phyloP scores from a whole-genome alignment of 148 eudicot genomes.

The Beta vulgaris region DNA sequence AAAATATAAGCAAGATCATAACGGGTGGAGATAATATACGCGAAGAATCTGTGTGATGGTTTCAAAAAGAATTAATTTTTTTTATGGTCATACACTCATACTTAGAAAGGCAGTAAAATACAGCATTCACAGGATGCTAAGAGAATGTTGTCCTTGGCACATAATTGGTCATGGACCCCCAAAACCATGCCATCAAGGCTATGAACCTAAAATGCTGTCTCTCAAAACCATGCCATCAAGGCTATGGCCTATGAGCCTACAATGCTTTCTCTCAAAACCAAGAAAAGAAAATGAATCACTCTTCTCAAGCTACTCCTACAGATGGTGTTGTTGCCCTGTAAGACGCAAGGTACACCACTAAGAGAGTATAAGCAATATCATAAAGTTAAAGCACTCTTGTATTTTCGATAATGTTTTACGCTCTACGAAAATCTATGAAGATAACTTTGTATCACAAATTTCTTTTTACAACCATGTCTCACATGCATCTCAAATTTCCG shows the following conservation, averaged over 20 bases:
- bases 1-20: constrained; percentile 11
- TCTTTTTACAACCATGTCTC: not conserved
- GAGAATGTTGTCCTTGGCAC: not conserved
- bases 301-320: not conserved
- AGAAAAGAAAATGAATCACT: too few species aligned
- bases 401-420: not conserved
- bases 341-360: not conserved
- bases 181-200: not conserved
- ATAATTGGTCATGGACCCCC: not conserved
- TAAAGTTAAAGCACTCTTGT: not conserved
- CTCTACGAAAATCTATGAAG: too few species aligned
- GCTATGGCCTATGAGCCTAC: too few species aligned
- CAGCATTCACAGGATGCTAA: not conserved
- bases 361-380: not conserved
- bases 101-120: not conserved
- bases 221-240: not conserved
- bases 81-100: not conserved
- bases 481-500: not conserved
- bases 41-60: not conserved
- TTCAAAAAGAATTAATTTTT: too few species aligned
- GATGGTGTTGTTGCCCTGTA: not conserved
- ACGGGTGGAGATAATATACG: not conserved
- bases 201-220: not conserved
- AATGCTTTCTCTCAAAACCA: not conserved
- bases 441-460: too few species aligned